These are phyloP conservation scores for Kazachstania psychrophila DNA, from an alignment of 805 yeast species.

Conservation along the genomic window DNA sequence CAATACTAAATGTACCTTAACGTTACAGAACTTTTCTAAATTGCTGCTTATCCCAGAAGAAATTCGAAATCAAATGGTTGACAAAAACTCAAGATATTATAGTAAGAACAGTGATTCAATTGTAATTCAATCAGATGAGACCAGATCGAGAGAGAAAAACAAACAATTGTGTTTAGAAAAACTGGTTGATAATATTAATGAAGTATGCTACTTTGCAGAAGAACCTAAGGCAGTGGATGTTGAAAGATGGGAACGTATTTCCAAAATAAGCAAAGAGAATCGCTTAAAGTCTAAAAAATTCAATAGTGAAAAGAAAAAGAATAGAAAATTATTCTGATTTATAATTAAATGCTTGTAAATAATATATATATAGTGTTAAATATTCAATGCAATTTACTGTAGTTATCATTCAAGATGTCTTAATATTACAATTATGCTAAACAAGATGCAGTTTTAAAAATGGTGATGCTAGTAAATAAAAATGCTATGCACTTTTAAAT, in stretches of 20 bases:
- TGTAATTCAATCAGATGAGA: conserved; percentile 50
- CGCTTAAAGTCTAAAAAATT: conserved; percentile 32
- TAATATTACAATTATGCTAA: too few relatives aligned
- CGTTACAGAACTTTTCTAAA: conserved; percentile 37
- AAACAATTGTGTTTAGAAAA: conserved; percentile 51
- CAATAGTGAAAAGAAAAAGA: conserved; percentile 32
- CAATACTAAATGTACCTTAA: conserved; percentile 50
- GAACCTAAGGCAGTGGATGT: conserved; percentile 40
- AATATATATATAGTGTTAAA: too few relatives aligned
- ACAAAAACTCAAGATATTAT: conserved; percentile 40
- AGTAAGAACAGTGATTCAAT: conserved; percentile 45
- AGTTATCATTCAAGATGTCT: too few relatives aligned
- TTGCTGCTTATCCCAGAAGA: conserved; percentile 54
- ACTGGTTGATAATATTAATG: conserved; percentile 43
- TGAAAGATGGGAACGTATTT: conserved; percentile 42
- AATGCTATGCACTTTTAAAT: too few relatives aligned
- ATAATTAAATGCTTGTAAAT: too few relatives aligned
- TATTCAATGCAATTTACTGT: too few relatives aligned
- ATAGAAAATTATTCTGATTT: conserved; percentile 1
- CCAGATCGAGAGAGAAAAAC: conserved; percentile 52
- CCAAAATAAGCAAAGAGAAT: conserved; percentile 27
- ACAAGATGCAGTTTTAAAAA: too few relatives aligned
- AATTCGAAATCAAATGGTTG: conserved; percentile 33
- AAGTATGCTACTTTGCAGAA: conserved; percentile 37
- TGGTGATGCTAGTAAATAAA: too few relatives aligned